phyloP scores from a whole-genome alignment of 805 yeast genomes.

The Sugiyamaella boreocaroliniensis region DNA sequence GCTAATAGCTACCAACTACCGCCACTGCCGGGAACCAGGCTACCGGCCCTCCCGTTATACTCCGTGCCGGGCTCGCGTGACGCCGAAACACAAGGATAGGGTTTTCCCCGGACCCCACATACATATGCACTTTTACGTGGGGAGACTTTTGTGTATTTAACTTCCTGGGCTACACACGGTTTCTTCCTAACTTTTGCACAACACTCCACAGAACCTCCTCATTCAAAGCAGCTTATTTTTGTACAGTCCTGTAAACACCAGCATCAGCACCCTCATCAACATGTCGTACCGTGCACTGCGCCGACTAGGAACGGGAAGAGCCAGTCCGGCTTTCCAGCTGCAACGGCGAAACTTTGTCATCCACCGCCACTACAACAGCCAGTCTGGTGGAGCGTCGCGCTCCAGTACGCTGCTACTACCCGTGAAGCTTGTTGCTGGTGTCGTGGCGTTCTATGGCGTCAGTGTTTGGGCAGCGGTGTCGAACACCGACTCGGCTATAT shows the following conservation, averaged over 20 bases:
- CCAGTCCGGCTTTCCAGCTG: not conserved
- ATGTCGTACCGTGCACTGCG: not conserved
- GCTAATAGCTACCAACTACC: not conserved
- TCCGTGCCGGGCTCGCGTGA: not conserved
- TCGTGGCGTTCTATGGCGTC: conserved; percentile 3
- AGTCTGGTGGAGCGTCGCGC: not conserved
- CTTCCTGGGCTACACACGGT: too few relatives aligned
- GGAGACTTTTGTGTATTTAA: not conserved
- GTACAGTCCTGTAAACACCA: too few relatives aligned
- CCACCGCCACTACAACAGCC: not conserved
- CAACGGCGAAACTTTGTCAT: not conserved
- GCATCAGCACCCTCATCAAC: too few relatives aligned
- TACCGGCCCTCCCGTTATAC: not conserved
- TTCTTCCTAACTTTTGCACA: too few relatives aligned
- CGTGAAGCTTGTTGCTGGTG: not conserved
- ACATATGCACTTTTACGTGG: not conserved
- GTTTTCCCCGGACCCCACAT: not conserved
- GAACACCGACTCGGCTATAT: conserved; percentile 2
- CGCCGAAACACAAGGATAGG: not conserved
- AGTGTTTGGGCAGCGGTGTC: conserved; percentile 4
- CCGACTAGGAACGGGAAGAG: not conserved
- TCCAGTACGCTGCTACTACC: not conserved
- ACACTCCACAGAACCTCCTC: too few relatives aligned
- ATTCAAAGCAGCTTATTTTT: too few relatives aligned
- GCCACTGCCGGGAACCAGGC: not conserved